A percentile compares a stretch with the other conserved stretches of the same genome.
phyloP scores from a whole-genome alignment of 1,139 yeast genomes.

The Blastobotrys aristatus region DNA sequence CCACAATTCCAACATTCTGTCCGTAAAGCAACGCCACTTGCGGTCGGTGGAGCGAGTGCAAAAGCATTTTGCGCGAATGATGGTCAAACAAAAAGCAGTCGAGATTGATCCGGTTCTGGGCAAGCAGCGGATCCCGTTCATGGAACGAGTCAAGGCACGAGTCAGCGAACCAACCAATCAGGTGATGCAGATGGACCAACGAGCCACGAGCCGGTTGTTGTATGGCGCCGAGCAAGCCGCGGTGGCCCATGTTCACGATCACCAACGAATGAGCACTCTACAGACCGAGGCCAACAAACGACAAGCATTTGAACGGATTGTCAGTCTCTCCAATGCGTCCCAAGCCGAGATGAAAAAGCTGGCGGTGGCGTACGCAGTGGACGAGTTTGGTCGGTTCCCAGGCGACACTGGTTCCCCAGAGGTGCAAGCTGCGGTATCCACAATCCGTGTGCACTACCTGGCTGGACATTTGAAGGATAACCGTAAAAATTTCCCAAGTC shows the following conservation, averaged over 20 bases:
- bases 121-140: conserved; percentile 57
- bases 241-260: conserved; percentile 39
- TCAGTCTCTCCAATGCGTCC: conserved; percentile 67
- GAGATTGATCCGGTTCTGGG: conserved; percentile 80
- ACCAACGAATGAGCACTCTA: conserved; percentile 26
- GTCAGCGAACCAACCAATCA: conserved; percentile 58
- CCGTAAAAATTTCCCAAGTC: conserved; percentile 68
- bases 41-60: conserved; percentile 28
- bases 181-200: conserved; percentile 34
- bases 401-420: conserved; percentile 96
- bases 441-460: conserved; percentile 72
- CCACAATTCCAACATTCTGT: conserved; percentile 9
- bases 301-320: conserved; percentile 64
- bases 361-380: conserved; percentile 60
- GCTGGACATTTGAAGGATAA: conserved; percentile 70
- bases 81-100: conserved; percentile 27
- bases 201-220: conserved; percentile 68
- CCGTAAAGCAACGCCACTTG: conserved; percentile 23
- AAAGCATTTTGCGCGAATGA: conserved; percentile 33
- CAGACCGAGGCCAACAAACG: conserved; percentile 55
- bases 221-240: conserved; percentile 72
- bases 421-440: conserved; percentile 88
- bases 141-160: conserved; percentile 61
- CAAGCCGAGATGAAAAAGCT: conserved; percentile 52
- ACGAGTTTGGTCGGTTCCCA: conserved; percentile 74